These are phyloP conservation scores for Lactifluus pinguis DNA, from an alignment of 768 basidiomycete species.

Conservation along the genomic window DNA sequence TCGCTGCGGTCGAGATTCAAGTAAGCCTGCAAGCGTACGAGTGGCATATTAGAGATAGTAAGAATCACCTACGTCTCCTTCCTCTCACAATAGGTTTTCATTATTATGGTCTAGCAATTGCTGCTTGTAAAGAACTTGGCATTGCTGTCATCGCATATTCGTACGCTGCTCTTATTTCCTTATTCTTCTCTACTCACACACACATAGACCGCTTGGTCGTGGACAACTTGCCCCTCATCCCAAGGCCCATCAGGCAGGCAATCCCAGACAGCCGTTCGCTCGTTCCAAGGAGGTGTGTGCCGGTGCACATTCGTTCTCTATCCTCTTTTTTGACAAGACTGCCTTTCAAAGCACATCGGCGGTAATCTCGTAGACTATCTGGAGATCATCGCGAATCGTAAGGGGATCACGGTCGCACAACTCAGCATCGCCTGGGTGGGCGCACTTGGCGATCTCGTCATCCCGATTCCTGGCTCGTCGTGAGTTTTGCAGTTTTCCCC, in stretches of 20 bases:
- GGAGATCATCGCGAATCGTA: constrained; percentile 32
- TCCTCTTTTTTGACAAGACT: constrained; percentile 8
- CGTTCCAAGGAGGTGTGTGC: constrained; percentile 30
- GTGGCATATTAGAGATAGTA: constrained; percentile 39
- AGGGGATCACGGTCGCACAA: constrained; percentile 34
- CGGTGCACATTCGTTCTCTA: background rate
- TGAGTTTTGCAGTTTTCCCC: constrained; percentile 18
- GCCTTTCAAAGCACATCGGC: constrained; percentile 27
- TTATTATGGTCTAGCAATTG: constrained; percentile 32
- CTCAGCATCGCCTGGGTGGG: constrained; percentile 34
- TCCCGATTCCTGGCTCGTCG: constrained; percentile 43
- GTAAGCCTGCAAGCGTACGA: constrained; percentile 55
- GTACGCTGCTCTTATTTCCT: constrained; percentile 20
- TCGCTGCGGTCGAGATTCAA: constrained; percentile 62
- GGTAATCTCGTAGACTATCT: constrained; percentile 37
- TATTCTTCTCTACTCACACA: background rate
- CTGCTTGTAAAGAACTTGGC: constrained; percentile 42
- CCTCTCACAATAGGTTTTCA: background rate
- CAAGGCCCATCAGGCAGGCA: constrained; percentile 30
- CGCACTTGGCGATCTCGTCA: constrained; percentile 29
- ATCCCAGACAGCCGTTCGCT: constrained; percentile 23
- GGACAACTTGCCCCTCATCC: constrained; percentile 46
- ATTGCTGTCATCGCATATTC: constrained; percentile 53
- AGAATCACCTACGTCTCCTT: background rate
- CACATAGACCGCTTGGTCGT: constrained; percentile 40